phyloP scores from a whole-genome alignment of 371 early-diverging fungal genomes.

The Mortierella sp. region DNA sequence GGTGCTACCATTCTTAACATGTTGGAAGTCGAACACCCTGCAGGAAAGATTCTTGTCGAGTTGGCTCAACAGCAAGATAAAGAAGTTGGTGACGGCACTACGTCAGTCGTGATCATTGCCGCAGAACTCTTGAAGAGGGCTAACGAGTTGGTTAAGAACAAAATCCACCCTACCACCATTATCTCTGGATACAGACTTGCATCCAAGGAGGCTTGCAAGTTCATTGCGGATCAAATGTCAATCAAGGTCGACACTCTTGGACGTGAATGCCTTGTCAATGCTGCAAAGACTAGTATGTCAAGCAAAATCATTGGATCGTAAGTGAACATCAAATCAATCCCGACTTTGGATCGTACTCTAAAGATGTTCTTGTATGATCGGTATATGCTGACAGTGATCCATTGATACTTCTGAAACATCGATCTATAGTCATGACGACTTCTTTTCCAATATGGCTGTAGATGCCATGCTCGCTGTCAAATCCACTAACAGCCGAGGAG shows the following conservation, averaged over 20 bases:
- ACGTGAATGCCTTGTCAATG: slow-evolving; percentile 93
- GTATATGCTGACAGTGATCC: not conserved
- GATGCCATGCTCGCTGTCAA: slow-evolving; percentile 97
- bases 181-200: slow-evolving; percentile 99
- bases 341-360: not conserved
- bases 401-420: not conserved
- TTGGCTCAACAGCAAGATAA: slow-evolving; percentile 99
- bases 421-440: slow-evolving; percentile 84
- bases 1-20: slow-evolving; percentile 99
- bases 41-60: slow-evolving; percentile 97
- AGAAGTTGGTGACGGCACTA: slow-evolving; percentile 99
- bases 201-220: slow-evolving; percentile 98
- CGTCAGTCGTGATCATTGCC: slow-evolving; percentile 99
- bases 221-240: slow-evolving; percentile 97
- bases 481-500: slow-evolving; percentile 86
- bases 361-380: not conserved
- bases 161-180: slow-evolving; percentile 99
- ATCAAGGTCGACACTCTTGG: slow-evolving; percentile 94
- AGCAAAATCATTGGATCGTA: slow-evolving; percentile 98
- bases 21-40: slow-evolving; percentile 98
- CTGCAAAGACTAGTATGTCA: slow-evolving; percentile 99
- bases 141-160: slow-evolving; percentile 97
- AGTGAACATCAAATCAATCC: slow-evolving; percentile 29
- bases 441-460: slow-evolving; percentile 97
- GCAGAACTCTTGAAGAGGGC: slow-evolving; percentile 98